Evolutionary conservation across 371 early-diverging fungal genomes (phyloP).

Genomic region (Saksenaea vasiformis): DNA sequence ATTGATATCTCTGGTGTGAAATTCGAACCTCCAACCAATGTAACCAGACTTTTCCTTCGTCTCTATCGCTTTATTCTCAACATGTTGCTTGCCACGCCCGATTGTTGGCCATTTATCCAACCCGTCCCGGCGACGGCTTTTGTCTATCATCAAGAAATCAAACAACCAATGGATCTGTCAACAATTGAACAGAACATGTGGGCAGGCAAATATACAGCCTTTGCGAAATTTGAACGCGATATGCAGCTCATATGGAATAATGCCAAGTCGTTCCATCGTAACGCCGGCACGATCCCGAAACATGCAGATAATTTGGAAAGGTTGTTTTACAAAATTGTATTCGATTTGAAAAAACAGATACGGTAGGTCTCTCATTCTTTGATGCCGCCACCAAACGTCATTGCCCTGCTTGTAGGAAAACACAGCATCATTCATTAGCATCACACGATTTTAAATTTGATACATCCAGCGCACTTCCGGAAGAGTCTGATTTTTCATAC

Average conservation of each 20-base stretch:
- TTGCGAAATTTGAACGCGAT: constrained; percentile 34
- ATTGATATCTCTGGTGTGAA: constrained; percentile 29
- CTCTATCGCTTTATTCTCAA: constrained; percentile 48
- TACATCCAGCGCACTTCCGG: constrained; percentile 17
- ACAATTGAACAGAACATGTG: constrained; percentile 38
- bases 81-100: constrained; percentile 44
- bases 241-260: constrained; percentile 45
- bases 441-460: constrained; percentile 9
- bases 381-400: constrained; percentile 2
- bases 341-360: constrained; percentile 16
- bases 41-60: constrained; percentile 43
- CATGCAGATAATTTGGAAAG: constrained; percentile 26
- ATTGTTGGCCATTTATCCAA: constrained; percentile 45
- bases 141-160: constrained; percentile 37
- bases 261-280: constrained; percentile 37
- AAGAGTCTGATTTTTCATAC: constrained; percentile 19
- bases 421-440: constrained; percentile 3
- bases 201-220: constrained; percentile 24
- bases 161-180: constrained; percentile 43
- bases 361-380: constrained; percentile 11
- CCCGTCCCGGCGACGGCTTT: constrained; percentile 35
- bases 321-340: constrained; percentile 11
- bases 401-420: background rate
- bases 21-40: constrained; percentile 38
- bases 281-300: constrained; percentile 33